Base-by-base conservation (phyloP, 2,329 filamentous ascomycete genomes). In the Phymatotrichopsis omnivora region DNA sequence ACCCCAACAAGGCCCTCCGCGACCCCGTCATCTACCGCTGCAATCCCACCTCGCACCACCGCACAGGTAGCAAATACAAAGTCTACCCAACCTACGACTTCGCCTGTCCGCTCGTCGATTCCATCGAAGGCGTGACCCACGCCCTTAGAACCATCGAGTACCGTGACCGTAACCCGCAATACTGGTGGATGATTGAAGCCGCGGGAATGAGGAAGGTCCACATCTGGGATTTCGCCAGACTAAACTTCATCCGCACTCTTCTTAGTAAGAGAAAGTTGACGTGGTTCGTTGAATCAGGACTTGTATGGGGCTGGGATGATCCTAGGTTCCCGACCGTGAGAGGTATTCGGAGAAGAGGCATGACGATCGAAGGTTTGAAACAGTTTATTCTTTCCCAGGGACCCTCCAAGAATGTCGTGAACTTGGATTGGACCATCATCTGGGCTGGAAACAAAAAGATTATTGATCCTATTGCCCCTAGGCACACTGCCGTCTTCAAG, bases 11-110 rank as follows among this genome's bases (percentile, higher is more conserved):
- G 67, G 85, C 91, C 42, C 80, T 96, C 75, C 76, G 91, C 55
- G 91, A 98, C 64, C 91, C 91, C 10, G 87, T 96, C 65, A 93
- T 98, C 64, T 96, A 95, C 72, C 80, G 91, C 56, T 95, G 86
- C 75, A 94, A 93, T 60, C 71, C 75, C 5, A 62, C 72, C 37
- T 67, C 22, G 64, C 65, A 91, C 64, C 84, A 91, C 68, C 78
- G 84, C 56, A 91, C 84, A 2, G 83, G 83, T 24, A 74, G 69
- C 47, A 76, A 72, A 51, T 89, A 83, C 82, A 89, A 87, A 67
- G 80, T 85, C 61, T 89, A 89, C 65, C 83, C 83, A 25, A 89
- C 81, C 54, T 91, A 91, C 68, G 84, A 91, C 63, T 85, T 89
- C 61, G 83, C 82, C 53, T 86, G 82, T 65, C 84, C 84, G 12